Conservation (phyloP, 352 stramenopile genomes). For the Phytophthora pluvialis region DNA sequence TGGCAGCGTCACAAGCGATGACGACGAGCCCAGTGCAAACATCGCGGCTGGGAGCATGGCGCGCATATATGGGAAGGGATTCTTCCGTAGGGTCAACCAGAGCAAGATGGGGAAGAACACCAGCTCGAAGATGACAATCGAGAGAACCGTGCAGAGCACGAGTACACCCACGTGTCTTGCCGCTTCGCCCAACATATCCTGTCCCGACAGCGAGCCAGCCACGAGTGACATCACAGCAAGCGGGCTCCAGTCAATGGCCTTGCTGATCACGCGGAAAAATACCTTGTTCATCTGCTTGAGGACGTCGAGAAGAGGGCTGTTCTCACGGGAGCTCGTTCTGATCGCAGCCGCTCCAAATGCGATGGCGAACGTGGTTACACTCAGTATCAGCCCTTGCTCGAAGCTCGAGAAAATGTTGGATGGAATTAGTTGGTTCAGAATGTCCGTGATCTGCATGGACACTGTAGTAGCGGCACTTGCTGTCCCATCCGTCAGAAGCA, state of each 20-base stretch:
- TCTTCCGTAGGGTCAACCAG: conserved; percentile 50
- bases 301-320: conserved; percentile 58
- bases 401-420: conserved; percentile 70
- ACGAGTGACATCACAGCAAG: conserved; percentile 75
- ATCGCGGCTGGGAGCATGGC: conserved; percentile 66
- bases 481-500: conserved; percentile 35
- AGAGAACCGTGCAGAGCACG: conserved; percentile 58
- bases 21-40: conserved; percentile 74
- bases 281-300: conserved; percentile 78
- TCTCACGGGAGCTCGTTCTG: conserved; percentile 54
- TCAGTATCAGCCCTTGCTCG: conserved; percentile 55
- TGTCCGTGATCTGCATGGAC: conserved; percentile 57
- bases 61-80: conserved; percentile 65
- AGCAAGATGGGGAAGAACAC: conserved; percentile 64
- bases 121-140: conserved; percentile 55
- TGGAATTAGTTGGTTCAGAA: conserved; percentile 60
- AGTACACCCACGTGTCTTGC: conserved; percentile 64
- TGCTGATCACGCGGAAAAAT: conserved; percentile 71
- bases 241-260: conserved; percentile 70
- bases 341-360: conserved; percentile 64
- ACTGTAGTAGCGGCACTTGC: conserved; percentile 40
- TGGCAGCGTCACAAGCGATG: conserved; percentile 70
- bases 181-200: conserved; percentile 48
- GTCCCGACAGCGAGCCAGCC: conserved; percentile 60
- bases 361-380: conserved; percentile 71